These are phyloP conservation scores for Omphalea diandra DNA, from an alignment of 441 rosid genomes.

Conservation along the genomic window DNA sequence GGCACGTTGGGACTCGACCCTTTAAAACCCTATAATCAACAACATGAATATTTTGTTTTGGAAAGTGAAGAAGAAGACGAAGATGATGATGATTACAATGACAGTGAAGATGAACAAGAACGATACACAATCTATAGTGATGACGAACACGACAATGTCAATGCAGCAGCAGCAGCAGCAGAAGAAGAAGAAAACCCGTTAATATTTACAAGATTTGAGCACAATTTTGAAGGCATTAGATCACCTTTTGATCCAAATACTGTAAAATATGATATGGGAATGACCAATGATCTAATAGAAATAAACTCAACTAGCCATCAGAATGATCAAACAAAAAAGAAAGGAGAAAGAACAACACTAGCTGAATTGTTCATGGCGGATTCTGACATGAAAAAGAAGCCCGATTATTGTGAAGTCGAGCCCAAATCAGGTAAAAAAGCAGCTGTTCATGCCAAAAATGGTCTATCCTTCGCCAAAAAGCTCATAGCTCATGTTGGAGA, in stretches of 20 bases:
- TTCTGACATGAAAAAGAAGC: slow-evolving; percentile 37
- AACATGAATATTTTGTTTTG: slow-evolving; percentile 31
- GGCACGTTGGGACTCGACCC: slow-evolving; percentile 87
- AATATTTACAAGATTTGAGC: slow-evolving; percentile 39
- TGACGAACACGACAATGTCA: slow-evolving; percentile 26
- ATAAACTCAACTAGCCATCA: slow-evolving; percentile 5
- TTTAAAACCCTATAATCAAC: slow-evolving; percentile 41
- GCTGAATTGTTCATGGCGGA: slow-evolving; percentile 83
- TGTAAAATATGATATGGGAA: slow-evolving; percentile 19
- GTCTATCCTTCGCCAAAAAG: slow-evolving; percentile 57
- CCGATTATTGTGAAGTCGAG: slow-evolving; percentile 18
- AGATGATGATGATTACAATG: slow-evolving; percentile 28
- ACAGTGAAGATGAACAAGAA: slow-evolving; percentile 33
- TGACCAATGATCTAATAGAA: slow-evolving; percentile 17
- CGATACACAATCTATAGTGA: slow-evolving; percentile 14
- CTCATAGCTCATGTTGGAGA: slow-evolving; percentile 50
- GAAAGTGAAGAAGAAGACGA: slow-evolving; percentile 30
- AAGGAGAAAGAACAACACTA: slow-evolving; percentile 64
- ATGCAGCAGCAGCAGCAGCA: slow-evolving; percentile 41
- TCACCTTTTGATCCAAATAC: slow-evolving; percentile 4
- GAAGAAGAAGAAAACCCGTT: slow-evolving; percentile 62
- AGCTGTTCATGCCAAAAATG: slow-evolving; percentile 28
- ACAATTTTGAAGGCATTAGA: slow-evolving; percentile 23
- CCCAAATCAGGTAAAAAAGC: slow-evolving; percentile 28
- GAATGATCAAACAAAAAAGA: slow-evolving; percentile 32